phyloP scores from a whole-genome alignment of 768 basidiomycete genomes.

The Rhodotorula babjevae region DNA sequence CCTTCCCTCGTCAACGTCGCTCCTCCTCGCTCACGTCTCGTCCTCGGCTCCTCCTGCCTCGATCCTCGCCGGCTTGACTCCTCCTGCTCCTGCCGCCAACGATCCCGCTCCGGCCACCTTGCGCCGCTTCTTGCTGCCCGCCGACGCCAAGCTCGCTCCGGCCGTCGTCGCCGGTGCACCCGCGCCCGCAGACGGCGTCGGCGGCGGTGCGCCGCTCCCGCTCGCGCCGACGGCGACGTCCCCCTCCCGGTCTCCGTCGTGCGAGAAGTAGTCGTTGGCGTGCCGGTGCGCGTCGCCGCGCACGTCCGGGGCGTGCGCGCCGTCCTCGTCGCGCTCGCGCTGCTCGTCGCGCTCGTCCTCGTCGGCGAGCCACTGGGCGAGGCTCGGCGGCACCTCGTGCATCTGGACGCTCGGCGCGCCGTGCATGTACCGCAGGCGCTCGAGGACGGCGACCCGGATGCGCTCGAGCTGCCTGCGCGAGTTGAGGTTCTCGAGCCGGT shows the following conservation, averaged over 20 bases:
- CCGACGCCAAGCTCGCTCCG: background rate
- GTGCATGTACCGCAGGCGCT: constrained; percentile 83
- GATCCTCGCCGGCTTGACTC: background rate
- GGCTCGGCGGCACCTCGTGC: constrained; percentile 91
- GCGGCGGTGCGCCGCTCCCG: too few species aligned
- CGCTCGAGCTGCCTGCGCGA: constrained; percentile 73
- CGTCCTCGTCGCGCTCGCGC: background rate
- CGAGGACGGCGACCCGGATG: constrained; percentile 77
- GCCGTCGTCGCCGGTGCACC: background rate
- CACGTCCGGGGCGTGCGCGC: background rate
- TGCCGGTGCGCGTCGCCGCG: constrained; percentile 1
- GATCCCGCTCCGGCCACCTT: background rate
- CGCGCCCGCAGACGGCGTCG: background rate
- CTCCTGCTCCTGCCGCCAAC: background rate
- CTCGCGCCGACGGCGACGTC: background rate
- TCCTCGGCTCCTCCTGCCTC: background rate
- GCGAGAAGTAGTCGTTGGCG: background rate
- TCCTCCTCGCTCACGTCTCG: background rate
- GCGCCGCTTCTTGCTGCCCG: background rate
- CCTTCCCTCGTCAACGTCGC: background rate
- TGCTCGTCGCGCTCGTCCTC: constrained; percentile 58
- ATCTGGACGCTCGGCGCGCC: constrained; percentile 95
- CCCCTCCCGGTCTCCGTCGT: background rate
- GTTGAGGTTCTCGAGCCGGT: constrained; percentile 80
- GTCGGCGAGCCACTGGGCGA: constrained; percentile 69